Evolutionary conservation across 495 filamentous ascomycete species (phyloP), one percentile per base, ranked within the genome.

Genomic region (Chaetomium fimeti): DNA sequence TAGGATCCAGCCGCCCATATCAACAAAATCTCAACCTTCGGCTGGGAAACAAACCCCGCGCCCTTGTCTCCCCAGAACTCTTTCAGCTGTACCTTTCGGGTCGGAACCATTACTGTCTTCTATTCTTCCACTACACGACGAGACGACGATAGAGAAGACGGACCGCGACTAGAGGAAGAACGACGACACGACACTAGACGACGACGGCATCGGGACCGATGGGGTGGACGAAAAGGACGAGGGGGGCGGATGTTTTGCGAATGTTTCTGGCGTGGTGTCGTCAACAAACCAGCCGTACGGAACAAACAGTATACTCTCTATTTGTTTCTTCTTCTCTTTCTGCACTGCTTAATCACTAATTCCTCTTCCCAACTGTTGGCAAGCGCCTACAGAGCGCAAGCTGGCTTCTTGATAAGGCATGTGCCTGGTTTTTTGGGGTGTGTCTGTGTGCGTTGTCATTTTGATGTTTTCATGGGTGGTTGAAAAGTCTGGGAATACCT

Each of bases 131-230:
- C 32, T 36, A 12, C n/a, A 56, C 25, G 28, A 64, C 49, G 61
- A 64, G 57, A 53, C 38, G 57, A 64, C 54, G 45, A 62, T 61
- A 66, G 61, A 67, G 49, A 57, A 40, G 32, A 40, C 20, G 28
- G 36, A 40, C 20, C 16, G 42, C 24, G 28, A 15, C 60, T 60
- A 60, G 56, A 61, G 27, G 54, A 62, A 61, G 27, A 60, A 51
- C 16, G 56, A 66, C 29, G 56, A 56, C 49, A 62, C 60, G 51
- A 55, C 38, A 62, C 5, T 27, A 55, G 24, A 62, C 25, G 28
- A 49, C 28, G 47, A 54, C 38, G 36, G 45, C 51, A 62, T 62
- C 29, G 60, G 60, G 36, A 62, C 24, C 22, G 49, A 3, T 43
- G 60, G 45, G 40, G 12, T 32, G 58, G 18, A 56, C 20, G 54